Percentiles rank a stretch among this genome's conserved stretches.
Evolutionary conservation across 2,329 filamentous ascomycete genomes (phyloP).

Genomic region (Nemania sp.): DNA sequence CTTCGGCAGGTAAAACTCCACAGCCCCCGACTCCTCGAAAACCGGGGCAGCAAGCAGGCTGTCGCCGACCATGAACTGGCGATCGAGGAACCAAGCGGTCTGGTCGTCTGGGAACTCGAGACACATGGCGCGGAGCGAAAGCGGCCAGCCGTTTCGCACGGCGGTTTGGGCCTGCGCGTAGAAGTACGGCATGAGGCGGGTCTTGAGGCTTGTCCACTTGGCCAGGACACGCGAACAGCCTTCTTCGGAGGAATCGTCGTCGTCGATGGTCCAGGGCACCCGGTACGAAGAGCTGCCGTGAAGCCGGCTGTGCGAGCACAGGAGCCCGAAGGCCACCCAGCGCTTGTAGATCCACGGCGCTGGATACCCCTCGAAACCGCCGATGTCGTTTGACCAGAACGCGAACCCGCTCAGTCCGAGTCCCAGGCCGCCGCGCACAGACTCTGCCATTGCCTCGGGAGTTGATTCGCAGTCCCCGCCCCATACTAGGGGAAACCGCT

Average conservation of each 20-base stretch:
- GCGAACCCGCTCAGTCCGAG: constrained; percentile 67
- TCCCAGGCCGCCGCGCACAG: constrained; percentile 65
- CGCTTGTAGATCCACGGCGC: constrained; percentile 73
- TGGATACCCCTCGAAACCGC: constrained; percentile 71
- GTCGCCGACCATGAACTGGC: constrained; percentile 74
- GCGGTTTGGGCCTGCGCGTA: constrained; percentile 48
- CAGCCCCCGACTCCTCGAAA: constrained; percentile 68
- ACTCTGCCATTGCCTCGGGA: constrained; percentile 73
- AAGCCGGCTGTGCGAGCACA: constrained; percentile 70
- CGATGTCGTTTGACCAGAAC: constrained; percentile 73
- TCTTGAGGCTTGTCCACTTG: constrained; percentile 54
- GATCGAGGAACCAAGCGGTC: constrained; percentile 69
- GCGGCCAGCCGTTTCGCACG: constrained; percentile 57
- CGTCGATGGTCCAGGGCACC: constrained; percentile 74
- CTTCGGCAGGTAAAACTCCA: constrained; percentile 66
- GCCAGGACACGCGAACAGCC: constrained; percentile 55
- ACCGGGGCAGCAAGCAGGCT: constrained; percentile 65
- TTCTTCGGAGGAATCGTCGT: constrained; percentile 60
- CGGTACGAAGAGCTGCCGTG: constrained; percentile 73
- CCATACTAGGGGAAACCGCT: constrained; percentile 72
- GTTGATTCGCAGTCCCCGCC: constrained; percentile 77
- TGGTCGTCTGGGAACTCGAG: constrained; percentile 72
- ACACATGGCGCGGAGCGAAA: constrained; percentile 66
- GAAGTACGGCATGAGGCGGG: constrained; percentile 56
- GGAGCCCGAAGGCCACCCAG: constrained; percentile 75